Conservation (phyloP, 2,329 filamentous ascomycete species). For the Hymenoscyphus linearis region DNA sequence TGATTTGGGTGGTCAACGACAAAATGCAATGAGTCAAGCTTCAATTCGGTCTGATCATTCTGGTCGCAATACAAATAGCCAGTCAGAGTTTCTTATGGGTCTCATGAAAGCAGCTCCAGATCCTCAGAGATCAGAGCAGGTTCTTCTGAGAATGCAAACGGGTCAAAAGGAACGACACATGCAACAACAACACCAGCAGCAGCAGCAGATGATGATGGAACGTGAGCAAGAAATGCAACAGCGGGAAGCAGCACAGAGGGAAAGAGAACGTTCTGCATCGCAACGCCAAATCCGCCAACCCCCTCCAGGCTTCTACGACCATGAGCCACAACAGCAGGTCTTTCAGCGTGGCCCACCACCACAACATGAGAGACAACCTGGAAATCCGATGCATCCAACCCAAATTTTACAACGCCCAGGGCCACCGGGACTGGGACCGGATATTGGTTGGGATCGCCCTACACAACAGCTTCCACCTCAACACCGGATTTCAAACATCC, state of each 20-base stretch:
- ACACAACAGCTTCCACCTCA: slow-evolving; percentile 35
- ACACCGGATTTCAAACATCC: slow-evolving; percentile 46
- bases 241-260: slow-evolving; percentile 20
- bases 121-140: slow-evolving; percentile 46
- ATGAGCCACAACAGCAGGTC: slow-evolving; percentile 12
- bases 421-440: slow-evolving; percentile 47
- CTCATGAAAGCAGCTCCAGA: slow-evolving; percentile 44
- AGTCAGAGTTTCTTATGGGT: slow-evolving; percentile 83
- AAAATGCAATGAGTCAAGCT: slow-evolving; percentile 48
- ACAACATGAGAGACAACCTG: slow-evolving; percentile 26
- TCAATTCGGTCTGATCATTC: slow-evolving; percentile 43
- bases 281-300: slow-evolving; percentile 37
- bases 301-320: slow-evolving; percentile 31
- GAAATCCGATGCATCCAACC: slow-evolving; percentile 47
- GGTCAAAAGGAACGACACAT: slow-evolving; percentile 24
- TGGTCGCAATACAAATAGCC: slow-evolving; percentile 43
- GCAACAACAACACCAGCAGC: slow-evolving; percentile 37
- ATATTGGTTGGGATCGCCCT: slow-evolving; percentile 41
- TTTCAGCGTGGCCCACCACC: slow-evolving; percentile 24
- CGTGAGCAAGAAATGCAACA: slow-evolving; percentile 24
- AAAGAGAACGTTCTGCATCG: slow-evolving; percentile 17
- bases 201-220: slow-evolving; percentile 38
- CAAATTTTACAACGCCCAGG: slow-evolving; percentile 62
- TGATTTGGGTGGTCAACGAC: slow-evolving; percentile 55
- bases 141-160: slow-evolving; percentile 42